Percentiles rank a stretch among this genome's conserved stretches.
These are phyloP conservation scores for Cercospora sesami DNA, from an alignment of 2,329 filamentous ascomycete species.

Conservation along the genomic window DNA sequence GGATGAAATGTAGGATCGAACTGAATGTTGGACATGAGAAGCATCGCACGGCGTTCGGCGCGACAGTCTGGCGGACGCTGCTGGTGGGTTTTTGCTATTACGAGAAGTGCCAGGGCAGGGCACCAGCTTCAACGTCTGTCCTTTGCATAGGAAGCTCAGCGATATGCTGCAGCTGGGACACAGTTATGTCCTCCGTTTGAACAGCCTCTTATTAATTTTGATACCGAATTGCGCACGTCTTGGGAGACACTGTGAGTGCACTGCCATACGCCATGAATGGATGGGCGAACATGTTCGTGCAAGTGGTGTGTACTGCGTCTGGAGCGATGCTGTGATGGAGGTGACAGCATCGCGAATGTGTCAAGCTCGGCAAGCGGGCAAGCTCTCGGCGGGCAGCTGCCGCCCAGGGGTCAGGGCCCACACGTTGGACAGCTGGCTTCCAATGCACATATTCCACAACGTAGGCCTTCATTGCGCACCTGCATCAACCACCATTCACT, in stretches of 20 bases:
- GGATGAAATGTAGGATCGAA: constrained; percentile 39
- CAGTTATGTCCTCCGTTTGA: not conserved
- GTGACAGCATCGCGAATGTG: not conserved
- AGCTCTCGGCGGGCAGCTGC: not conserved
- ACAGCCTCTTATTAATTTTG: not conserved
- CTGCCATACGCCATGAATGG: not conserved
- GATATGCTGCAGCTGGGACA: not conserved
- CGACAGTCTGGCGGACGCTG: not conserved
- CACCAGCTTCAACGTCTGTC: constrained; percentile 4
- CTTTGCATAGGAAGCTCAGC: not conserved
- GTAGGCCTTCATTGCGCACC: not conserved
- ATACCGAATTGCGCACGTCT: not conserved
- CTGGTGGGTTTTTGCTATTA: not conserved
- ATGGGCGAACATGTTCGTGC: not conserved
- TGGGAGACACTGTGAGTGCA: not conserved
- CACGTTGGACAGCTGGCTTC: not conserved
- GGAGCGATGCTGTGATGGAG: not conserved
- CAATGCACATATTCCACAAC: constrained; percentile 1
- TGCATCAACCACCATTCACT: constrained; percentile 12
- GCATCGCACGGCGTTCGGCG: constrained; percentile 9
- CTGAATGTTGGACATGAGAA: not conserved
- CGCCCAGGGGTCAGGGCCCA: not conserved
- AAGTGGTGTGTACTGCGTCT: not conserved
- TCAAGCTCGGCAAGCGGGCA: not conserved
- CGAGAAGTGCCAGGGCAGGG: not conserved